phyloP scores from a whole-genome alignment of 331 rosid species.

The Erythrophleum ivorense region DNA sequence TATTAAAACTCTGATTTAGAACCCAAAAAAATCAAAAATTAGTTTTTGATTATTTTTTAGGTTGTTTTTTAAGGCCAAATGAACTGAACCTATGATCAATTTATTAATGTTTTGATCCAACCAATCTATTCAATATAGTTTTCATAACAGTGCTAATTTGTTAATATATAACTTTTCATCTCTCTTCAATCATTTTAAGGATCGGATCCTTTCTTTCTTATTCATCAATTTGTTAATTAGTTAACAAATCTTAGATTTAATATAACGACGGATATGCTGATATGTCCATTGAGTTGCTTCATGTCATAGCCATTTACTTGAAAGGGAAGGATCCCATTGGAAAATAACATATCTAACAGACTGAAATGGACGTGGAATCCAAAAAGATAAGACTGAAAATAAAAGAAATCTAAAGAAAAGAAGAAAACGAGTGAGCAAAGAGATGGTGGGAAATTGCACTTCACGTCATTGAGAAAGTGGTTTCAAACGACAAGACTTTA shows the following conservation, averaged over 20 bases:
- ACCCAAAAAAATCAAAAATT: too few relatives aligned
- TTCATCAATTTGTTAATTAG: background rate
- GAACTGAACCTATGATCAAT: too few relatives aligned
- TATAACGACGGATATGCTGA: background rate
- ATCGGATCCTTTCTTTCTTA: background rate
- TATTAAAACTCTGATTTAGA: too few relatives aligned
- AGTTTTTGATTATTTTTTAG: too few relatives aligned
- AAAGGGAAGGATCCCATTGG: background rate
- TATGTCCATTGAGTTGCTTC: conserved; percentile 6
- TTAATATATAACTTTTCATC: background rate
- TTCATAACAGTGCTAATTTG: too few relatives aligned
- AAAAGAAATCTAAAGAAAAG: background rate
- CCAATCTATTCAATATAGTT: too few relatives aligned
- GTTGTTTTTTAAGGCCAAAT: too few relatives aligned
- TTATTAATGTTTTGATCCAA: too few relatives aligned
- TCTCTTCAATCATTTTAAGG: background rate
- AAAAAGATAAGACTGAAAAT: background rate
- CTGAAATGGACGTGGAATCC: conserved; percentile 6
- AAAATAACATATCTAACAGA: conserved; percentile 8
- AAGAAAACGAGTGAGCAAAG: background rate
- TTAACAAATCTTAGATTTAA: background rate
- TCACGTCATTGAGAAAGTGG: conserved; percentile 5
- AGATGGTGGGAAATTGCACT: background rate
- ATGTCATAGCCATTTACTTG: background rate
- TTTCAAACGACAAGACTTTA: background rate